phyloP scores from a whole-genome alignment of 2,329 filamentous ascomycete species.

The Pseudopithomyces chartarum region DNA sequence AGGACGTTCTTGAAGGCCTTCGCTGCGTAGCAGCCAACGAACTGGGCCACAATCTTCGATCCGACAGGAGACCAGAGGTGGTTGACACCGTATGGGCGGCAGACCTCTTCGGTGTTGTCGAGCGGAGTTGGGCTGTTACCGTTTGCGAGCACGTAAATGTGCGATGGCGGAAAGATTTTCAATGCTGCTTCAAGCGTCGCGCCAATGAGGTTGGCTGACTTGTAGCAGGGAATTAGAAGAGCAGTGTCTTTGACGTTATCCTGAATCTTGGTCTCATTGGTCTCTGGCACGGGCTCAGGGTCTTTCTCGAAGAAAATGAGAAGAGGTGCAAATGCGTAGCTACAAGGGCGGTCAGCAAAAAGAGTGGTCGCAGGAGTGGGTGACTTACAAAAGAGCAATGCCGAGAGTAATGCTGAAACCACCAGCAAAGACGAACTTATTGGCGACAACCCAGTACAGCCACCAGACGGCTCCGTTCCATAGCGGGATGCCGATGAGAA shows the following conservation, averaged over 20 bases:
- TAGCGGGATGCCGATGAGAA: conserved; percentile 52
- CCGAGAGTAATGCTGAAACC: conserved; percentile 50
- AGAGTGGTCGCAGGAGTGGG: background rate
- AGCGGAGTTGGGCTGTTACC: conserved; percentile 54
- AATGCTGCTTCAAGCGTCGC: conserved; percentile 52
- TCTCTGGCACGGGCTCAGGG: conserved; percentile 24
- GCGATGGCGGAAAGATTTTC: conserved; percentile 52
- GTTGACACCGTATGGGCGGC: conserved; percentile 51
- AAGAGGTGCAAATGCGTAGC: conserved; percentile 36
- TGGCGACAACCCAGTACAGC: conserved; percentile 48
- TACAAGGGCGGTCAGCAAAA: conserved; percentile 1
- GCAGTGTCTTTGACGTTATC: conserved; percentile 45
- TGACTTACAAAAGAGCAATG: conserved; percentile 42
- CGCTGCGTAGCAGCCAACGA: conserved; percentile 54
- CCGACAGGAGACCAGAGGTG: conserved; percentile 57
- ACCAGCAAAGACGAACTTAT: conserved; percentile 48
- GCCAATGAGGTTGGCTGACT: conserved; percentile 50
- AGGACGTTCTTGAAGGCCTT: conserved; percentile 53
- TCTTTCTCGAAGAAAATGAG: conserved; percentile 41
- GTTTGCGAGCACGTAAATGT: conserved; percentile 57
- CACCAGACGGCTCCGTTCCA: conserved; percentile 54
- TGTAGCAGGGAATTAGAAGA: conserved; percentile 56
- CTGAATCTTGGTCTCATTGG: conserved; percentile 28
- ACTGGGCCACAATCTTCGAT: conserved; percentile 57
- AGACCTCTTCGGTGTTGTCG: conserved; percentile 55